Evolutionary conservation across 1,284 basidiomycete genomes (phyloP), one percentile per base, ranked within the genome.

Genomic region (Ustanciosporium gigantosporum): DNA sequence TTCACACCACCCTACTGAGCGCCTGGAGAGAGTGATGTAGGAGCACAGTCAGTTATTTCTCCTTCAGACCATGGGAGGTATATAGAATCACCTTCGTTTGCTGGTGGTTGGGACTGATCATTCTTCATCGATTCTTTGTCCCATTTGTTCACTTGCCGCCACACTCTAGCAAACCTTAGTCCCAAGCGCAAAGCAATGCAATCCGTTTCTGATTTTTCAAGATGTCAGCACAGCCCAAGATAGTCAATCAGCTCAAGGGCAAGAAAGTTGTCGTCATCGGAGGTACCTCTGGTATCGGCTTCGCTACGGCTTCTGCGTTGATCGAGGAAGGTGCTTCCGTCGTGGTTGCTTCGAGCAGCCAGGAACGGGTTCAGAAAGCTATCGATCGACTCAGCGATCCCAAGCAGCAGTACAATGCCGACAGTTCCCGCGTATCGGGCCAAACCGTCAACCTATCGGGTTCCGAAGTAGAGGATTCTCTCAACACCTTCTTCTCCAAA

Each of bases 251-350:
- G 36, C 47, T 61, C 3, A n/a, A 31, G 2, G 47, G 41, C n/a
- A 27, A 50, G 17, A 61, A 61, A 25, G 47, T 59, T 16, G 44
- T 70, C 36, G 22, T 70, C 7, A 42, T 70, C 39, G 60, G 68
- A 17, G 65, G 68, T 5, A 41, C 51, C 3, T 60, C 60, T 3
- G 68, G 65, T 0, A 29, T 70, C 5, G 65, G 65, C 5, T 70
- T 70, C 36, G 52, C 37, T 1, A 52, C 64, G 2, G 65, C 65
- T 2, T 57, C 48, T 0, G 52, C 45, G 1, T 43, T 70, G 11
- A 48, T 70, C 25, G 67, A 70, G 31, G 60, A 70, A 46, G 66
- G 60, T 0, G 65, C 56, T 4, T 16, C 7, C 5, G 67, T 70
- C 29, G 34, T 60, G 16, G 45, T 70, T 16, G 42, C 46, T 13